Percentiles rank a stretch among this genome's conserved stretches.
These are phyloP conservation scores for Cylindrotheca fusiformis DNA, from an alignment of 108 stramenopile species.

Conservation along the genomic window DNA sequence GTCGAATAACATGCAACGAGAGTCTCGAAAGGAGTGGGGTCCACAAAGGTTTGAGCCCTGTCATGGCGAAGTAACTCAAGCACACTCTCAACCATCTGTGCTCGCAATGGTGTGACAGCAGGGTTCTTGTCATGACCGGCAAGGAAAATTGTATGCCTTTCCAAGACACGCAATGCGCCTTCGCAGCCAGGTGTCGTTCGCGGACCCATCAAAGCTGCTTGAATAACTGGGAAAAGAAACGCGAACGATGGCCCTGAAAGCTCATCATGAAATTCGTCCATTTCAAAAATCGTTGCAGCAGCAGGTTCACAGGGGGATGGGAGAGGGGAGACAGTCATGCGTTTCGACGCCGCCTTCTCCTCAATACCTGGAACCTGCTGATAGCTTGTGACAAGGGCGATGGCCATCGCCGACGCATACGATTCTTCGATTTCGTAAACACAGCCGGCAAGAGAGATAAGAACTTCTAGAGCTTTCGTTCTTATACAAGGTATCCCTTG, in stretches of 20 bases:
- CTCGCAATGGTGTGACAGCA: slow-evolving; percentile 49
- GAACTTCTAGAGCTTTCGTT: slow-evolving; percentile 43
- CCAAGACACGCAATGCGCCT: slow-evolving; percentile 67
- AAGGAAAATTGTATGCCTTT: slow-evolving; percentile 66
- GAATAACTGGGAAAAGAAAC: slow-evolving; percentile 80
- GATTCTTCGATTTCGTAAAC: slow-evolving; percentile 86
- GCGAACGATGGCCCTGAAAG: slow-evolving; percentile 78
- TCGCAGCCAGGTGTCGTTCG: slow-evolving; percentile 82
- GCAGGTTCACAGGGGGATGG: slow-evolving; percentile 80
- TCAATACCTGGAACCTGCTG: not conserved
- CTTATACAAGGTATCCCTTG: slow-evolving; percentile 27
- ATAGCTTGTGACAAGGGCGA: slow-evolving; percentile 60
- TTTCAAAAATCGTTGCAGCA: slow-evolving; percentile 67
- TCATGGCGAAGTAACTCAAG: slow-evolving; percentile 80
- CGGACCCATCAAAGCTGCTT: slow-evolving; percentile 75
- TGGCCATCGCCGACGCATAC: slow-evolving; percentile 60
- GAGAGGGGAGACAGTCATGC: slow-evolving; percentile 27
- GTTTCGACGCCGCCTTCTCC: not conserved
- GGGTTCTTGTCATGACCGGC: slow-evolving; percentile 53
- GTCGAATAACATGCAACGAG: slow-evolving; percentile 69
- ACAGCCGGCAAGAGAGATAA: slow-evolving; percentile 64
- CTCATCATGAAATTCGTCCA: slow-evolving; percentile 76
- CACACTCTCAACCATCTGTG: slow-evolving; percentile 72
- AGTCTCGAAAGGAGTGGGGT: slow-evolving; percentile 77
- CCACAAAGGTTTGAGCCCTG: slow-evolving; percentile 70